Percentiles rank a stretch among this genome's conserved stretches.
These are phyloP conservation scores for Thozetella sp. DNA, from an alignment of 495 filamentous ascomycete species.

Conservation along the genomic window DNA sequence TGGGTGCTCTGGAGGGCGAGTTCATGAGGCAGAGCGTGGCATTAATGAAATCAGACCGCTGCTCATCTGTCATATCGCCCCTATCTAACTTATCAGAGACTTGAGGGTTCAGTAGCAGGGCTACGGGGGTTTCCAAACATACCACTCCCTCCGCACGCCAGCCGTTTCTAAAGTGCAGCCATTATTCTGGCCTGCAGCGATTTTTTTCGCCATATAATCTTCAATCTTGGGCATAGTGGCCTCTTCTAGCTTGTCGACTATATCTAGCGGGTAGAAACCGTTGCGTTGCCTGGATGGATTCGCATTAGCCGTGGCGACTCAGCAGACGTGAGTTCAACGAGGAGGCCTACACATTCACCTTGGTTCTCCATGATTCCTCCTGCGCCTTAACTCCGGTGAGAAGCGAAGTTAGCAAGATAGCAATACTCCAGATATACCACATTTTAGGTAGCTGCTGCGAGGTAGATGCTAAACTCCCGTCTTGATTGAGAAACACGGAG, in stretches of 20 bases:
- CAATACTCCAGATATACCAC: constrained; percentile 28
- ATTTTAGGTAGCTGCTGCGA: constrained; percentile 25
- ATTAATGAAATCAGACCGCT: constrained; percentile 24
- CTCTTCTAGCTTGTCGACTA: constrained; percentile 37
- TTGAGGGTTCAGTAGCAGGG: background rate
- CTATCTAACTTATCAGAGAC: constrained; percentile 22
- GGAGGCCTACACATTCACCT: constrained; percentile 29
- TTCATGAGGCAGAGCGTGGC: constrained; percentile 42
- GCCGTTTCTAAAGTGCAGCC: constrained; percentile 50
- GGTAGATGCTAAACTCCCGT: constrained; percentile 7
- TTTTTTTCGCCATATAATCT: constrained; percentile 31
- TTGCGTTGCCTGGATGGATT: constrained; percentile 24
- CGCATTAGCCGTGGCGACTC: constrained; percentile 4
- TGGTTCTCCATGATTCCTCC: constrained; percentile 22
- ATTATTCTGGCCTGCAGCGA: constrained; percentile 37
- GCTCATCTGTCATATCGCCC: constrained; percentile 33
- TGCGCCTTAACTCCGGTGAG: constrained; percentile 25
- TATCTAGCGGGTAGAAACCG: constrained; percentile 34
- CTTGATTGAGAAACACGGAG: constrained; percentile 11
- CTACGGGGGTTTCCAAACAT: constrained; percentile 1
- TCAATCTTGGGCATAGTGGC: constrained; percentile 38
- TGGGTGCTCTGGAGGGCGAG: constrained; percentile 38
- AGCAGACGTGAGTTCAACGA: background rate
- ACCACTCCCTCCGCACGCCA: constrained; percentile 54
- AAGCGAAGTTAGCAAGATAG: constrained; percentile 29